Percentiles rank a stretch among this genome's conserved stretches.
Evolutionary conservation across 495 filamentous ascomycete genomes (phyloP).

Genomic region (Xylaria grammica): DNA sequence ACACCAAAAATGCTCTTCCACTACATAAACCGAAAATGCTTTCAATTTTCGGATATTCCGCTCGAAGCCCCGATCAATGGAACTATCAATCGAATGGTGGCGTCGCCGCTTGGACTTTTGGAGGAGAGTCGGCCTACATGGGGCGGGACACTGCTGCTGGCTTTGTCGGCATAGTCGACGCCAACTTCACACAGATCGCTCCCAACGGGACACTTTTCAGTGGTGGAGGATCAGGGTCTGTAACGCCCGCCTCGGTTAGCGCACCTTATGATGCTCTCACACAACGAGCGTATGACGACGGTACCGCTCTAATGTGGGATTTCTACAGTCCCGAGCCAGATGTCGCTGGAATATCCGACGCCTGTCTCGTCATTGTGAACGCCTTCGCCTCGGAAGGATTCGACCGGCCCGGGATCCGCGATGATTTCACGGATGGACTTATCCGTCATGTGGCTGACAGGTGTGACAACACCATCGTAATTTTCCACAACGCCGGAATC

Average conservation of each 20-base stretch:
- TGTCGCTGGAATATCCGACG: slow-evolving; percentile 50
- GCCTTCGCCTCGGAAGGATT: slow-evolving; percentile 51
- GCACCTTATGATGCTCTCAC: slow-evolving; percentile 60
- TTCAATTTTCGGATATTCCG: slow-evolving; percentile 40
- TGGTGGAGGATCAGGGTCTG: slow-evolving; percentile 56
- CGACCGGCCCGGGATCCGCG: slow-evolving; percentile 34
- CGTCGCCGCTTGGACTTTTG: slow-evolving; percentile 21
- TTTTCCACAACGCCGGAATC: slow-evolving; percentile 56
- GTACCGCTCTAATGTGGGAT: slow-evolving; percentile 44
- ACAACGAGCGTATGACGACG: slow-evolving; percentile 44
- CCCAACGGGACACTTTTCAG: slow-evolving; percentile 47
- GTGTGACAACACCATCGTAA: slow-evolving; percentile 58
- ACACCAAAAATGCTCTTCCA: slow-evolving; percentile 50
- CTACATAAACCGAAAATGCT: slow-evolving; percentile 41
- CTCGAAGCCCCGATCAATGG: slow-evolving; percentile 22
- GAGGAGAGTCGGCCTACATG: slow-evolving; percentile 16
- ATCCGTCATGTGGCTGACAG: slow-evolving; percentile 50
- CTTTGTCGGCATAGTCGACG: slow-evolving; percentile 17
- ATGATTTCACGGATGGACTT: slow-evolving; percentile 51
- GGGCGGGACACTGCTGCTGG: slow-evolving; percentile 14
- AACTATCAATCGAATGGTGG: slow-evolving; percentile 14
- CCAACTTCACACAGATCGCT: slow-evolving; percentile 21
- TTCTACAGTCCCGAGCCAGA: slow-evolving; percentile 31
- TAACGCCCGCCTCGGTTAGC: slow-evolving; percentile 46
- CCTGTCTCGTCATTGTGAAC: slow-evolving; percentile 62